Evolutionary conservation across 2,329 filamentous ascomycete species (phyloP).

Genomic region (Penicillium hordei): DNA sequence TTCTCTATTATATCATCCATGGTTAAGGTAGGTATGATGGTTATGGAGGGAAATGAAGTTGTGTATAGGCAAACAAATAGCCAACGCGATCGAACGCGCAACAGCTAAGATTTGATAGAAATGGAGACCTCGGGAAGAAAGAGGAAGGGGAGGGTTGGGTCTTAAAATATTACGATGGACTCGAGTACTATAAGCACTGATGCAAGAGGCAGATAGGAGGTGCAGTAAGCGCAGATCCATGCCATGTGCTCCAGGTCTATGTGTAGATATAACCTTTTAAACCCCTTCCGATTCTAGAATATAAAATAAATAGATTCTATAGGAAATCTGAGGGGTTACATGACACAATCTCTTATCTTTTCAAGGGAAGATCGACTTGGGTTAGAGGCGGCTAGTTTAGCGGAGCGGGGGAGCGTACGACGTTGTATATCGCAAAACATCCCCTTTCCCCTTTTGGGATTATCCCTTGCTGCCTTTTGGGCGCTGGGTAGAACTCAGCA

Average conservation of each 20-base stretch:
- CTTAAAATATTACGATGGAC: background rate
- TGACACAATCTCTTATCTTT: background rate
- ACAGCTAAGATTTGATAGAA: background rate
- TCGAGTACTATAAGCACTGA: background rate
- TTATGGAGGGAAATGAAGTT: background rate
- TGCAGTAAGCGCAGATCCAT: background rate
- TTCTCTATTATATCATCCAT: conserved; percentile 4
- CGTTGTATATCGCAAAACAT: background rate
- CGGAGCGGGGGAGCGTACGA: background rate
- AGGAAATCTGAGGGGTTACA: no score
- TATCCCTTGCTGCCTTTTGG: background rate
- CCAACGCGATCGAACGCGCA: background rate
- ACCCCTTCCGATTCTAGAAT: background rate
- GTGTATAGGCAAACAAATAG: background rate
- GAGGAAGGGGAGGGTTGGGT: background rate
- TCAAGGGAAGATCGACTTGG: background rate
- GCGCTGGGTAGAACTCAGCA: background rate
- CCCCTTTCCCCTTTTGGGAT: background rate
- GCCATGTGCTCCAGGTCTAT: background rate
- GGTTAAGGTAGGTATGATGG: background rate
- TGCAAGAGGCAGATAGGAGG: background rate
- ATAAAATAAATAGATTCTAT: background rate
- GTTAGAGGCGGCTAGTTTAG: background rate
- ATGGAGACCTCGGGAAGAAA: background rate
- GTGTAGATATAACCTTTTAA: background rate